A percentile compares a stretch with the other conserved stretches of the same genome.
These are phyloP conservation scores for Penicillium sumatraense DNA, from an alignment of 2,329 filamentous ascomycete genomes.

Conservation along the genomic window DNA sequence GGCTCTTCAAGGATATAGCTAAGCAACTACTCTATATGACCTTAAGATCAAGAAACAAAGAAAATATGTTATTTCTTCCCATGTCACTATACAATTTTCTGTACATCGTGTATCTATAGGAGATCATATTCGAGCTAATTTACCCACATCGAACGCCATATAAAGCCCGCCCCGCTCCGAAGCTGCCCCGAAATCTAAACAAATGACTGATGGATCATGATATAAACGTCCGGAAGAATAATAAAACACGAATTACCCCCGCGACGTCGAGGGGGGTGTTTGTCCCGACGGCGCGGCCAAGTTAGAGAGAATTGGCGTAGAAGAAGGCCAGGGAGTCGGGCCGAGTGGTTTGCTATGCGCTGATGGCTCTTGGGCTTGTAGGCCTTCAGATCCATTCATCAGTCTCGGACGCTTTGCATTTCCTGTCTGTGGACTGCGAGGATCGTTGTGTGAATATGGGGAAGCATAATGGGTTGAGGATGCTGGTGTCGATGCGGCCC, in stretches of 20 bases:
- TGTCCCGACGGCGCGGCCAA: constrained; percentile 29
- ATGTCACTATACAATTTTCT: background rate
- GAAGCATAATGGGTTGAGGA: constrained; percentile 36
- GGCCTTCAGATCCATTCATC: constrained; percentile 37
- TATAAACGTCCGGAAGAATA: background rate
- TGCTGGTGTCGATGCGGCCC: constrained; percentile 29
- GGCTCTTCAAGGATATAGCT: too few species aligned
- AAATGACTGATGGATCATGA: too few species aligned
- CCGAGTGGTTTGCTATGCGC: constrained; percentile 13
- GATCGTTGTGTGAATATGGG: constrained; percentile 34
- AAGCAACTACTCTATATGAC: too few species aligned
- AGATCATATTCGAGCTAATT: background rate
- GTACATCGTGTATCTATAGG: background rate
- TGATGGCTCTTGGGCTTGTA: constrained; percentile 9
- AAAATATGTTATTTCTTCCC: background rate
- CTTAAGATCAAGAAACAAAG: background rate
- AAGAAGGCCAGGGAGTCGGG: constrained; percentile 21
- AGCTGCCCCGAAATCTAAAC: too few species aligned
- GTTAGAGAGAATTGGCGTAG: constrained; percentile 29
- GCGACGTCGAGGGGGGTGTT: constrained; percentile 25
- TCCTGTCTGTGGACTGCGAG: constrained; percentile 22
- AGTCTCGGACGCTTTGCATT: constrained; percentile 40
- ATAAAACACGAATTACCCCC: constrained; percentile 2
- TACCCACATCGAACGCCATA: background rate
- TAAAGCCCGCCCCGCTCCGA: background rate